Percentiles rank a stretch among this genome's conserved stretches.
These are phyloP conservation scores for Zygosaccharomyces rouxii DNA, from an alignment of 805 yeast species.

Conservation along the genomic window DNA sequence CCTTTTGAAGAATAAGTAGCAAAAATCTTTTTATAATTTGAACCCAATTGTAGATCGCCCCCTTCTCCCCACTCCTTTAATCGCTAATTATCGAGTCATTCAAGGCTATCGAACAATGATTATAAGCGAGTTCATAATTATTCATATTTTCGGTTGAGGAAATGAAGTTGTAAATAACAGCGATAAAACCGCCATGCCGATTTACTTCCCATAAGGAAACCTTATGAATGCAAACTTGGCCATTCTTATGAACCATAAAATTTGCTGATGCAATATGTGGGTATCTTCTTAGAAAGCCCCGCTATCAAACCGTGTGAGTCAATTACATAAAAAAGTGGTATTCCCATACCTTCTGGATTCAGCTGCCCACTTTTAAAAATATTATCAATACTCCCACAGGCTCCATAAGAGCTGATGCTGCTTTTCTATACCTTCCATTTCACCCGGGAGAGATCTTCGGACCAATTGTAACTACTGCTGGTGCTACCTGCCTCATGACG, in stretches of 20 bases:
- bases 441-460: no score
- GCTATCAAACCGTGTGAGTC: conserved; percentile 3
- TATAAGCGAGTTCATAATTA: neutral
- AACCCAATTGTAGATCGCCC: neutral
- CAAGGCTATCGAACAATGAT: no score
- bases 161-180: conserved; percentile 8
- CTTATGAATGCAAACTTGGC: conserved; percentile 9
- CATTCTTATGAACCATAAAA: conserved; percentile 8
- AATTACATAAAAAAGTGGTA: conserved; percentile 15
- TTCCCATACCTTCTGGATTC: conserved; percentile 19
- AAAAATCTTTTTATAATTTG: neutral
- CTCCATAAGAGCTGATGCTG: neutral
- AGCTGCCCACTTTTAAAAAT: conserved; percentile 10
- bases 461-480: no score
- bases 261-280: conserved; percentile 10
- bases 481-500: no score
- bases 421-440: no score
- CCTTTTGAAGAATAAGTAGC: conserved; percentile 14
- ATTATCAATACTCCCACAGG: conserved; percentile 19
- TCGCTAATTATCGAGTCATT: no score
- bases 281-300: neutral
- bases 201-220: conserved; percentile 14
- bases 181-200: neutral
- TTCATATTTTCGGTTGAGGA: neutral
- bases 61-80: no score